A percentile compares a stretch with the other conserved stretches of the same genome.
Conservation (phyloP, 176 grass and related monocot genomes). For the Hordeum marinum region DNA sequence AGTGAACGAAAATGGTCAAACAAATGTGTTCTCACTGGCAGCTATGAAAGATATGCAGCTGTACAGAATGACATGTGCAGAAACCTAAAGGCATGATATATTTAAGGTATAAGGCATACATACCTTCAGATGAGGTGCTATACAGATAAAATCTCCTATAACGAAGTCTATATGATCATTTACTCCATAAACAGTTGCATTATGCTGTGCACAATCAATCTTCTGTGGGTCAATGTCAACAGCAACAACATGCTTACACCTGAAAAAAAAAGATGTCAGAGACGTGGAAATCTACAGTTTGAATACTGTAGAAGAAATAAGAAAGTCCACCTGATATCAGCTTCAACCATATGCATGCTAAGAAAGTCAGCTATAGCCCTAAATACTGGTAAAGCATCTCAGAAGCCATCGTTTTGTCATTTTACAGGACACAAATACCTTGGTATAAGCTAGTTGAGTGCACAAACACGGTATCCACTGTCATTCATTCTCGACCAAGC, state of each 20-base stretch:
- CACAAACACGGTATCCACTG: neutral
- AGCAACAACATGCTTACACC: slow-evolving; percentile 86
- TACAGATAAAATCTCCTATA: slow-evolving; percentile 64
- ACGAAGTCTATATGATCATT: slow-evolving; percentile 76
- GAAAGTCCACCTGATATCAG: neutral
- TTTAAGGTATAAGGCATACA: slow-evolving; percentile 38
- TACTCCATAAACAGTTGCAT: slow-evolving; percentile 91
- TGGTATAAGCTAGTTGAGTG: neutral
- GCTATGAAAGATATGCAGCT: neutral
- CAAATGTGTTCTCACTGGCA: neutral
- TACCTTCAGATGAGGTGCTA: slow-evolving; percentile 67
- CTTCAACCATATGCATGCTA: neutral
- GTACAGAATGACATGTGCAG: neutral
- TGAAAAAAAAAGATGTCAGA: slow-evolving; percentile 36
- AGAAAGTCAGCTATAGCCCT: neutral
- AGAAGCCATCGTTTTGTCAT: neutral
- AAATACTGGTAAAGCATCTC: neutral
- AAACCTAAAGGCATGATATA: neutral
- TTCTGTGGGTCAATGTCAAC: slow-evolving; percentile 95
- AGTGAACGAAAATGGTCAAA: neutral
- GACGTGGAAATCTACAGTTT: neutral
- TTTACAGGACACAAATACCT: neutral
- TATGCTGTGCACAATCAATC: slow-evolving; percentile 71
- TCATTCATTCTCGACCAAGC: neutral
- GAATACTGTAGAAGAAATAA: neutral